Conservation (phyloP, 495 filamentous ascomycete species). For the Letharia columbiana region DNA sequence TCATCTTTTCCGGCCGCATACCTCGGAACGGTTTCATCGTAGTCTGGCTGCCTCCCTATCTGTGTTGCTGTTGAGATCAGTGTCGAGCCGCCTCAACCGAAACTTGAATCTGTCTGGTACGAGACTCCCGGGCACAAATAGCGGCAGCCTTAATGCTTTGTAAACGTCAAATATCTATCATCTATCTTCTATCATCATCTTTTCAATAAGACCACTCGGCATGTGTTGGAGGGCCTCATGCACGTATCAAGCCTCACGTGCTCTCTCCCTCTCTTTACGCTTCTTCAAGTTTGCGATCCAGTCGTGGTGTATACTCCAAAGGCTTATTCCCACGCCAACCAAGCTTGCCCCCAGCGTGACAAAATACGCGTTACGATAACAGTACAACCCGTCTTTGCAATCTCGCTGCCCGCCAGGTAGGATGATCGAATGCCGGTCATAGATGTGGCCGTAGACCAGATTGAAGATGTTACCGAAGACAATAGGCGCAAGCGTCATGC, state of each 20-base stretch:
- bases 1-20: neutral
- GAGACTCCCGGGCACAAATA: neutral
- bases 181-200: neutral
- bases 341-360: conserved; percentile 71
- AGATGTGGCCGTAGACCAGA: conserved; percentile 72
- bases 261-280: conserved; percentile 17
- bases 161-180: neutral
- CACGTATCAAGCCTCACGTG: conserved; percentile 22
- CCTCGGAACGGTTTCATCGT: neutral
- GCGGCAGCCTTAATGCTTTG: neutral
- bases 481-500: conserved; percentile 81
- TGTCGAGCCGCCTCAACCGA: neutral
- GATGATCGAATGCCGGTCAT: conserved; percentile 69
- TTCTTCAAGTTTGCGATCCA: conserved; percentile 28
- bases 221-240: neutral
- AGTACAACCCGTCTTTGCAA: conserved; percentile 72
- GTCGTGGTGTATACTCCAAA: conserved; percentile 73
- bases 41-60: neutral
- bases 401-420: conserved; percentile 56
- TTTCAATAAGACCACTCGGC: neutral
- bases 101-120: neutral
- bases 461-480: conserved; percentile 88
- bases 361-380: conserved; percentile 74
- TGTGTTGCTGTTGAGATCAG: neutral
- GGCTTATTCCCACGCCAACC: conserved; percentile 56